Conservation (phyloP, 345 rosid genomes). For the Carallia pectinifolia region DNA sequence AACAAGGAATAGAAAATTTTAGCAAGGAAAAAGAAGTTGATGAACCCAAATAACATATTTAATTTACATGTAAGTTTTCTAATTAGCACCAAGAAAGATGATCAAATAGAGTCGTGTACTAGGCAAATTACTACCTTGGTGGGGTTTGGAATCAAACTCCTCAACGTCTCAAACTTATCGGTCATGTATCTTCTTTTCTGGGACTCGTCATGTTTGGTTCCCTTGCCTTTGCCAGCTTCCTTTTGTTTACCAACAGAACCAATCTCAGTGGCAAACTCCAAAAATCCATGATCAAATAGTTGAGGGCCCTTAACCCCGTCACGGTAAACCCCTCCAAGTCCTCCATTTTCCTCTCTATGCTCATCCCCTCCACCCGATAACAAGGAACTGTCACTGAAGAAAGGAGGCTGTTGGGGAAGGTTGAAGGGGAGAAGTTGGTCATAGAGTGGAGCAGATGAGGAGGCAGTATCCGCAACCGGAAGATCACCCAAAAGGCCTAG, state of each 20-base stretch:
- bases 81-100: background rate
- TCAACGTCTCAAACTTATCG: conserved; percentile 52
- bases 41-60: background rate
- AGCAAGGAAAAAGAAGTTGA: background rate
- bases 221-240: conserved; percentile 35
- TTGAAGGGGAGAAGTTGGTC: conserved; percentile 57
- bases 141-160: conserved; percentile 64
- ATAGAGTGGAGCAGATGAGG: conserved; percentile 44
- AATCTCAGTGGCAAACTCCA: conserved; percentile 51
- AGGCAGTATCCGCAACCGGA: conserved; percentile 29
- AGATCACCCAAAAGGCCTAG: conserved; percentile 18
- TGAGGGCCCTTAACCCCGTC: conserved; percentile 32
- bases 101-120: background rate
- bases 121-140: conserved; percentile 47
- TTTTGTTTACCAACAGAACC: conserved; percentile 43
- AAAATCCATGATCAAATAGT: conserved; percentile 41
- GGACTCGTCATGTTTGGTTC: conserved; percentile 62
- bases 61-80: background rate
- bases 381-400: conserved; percentile 37
- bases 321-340: conserved; percentile 21
- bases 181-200: conserved; percentile 67
- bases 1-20: background rate
- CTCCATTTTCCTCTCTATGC: conserved; percentile 8
- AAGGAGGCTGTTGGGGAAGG: conserved; percentile 64
- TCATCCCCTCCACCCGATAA: conserved; percentile 32